These are phyloP conservation scores for Lecanosticta acicola DNA, from an alignment of 2,329 filamentous ascomycete species.

Conservation along the genomic window DNA sequence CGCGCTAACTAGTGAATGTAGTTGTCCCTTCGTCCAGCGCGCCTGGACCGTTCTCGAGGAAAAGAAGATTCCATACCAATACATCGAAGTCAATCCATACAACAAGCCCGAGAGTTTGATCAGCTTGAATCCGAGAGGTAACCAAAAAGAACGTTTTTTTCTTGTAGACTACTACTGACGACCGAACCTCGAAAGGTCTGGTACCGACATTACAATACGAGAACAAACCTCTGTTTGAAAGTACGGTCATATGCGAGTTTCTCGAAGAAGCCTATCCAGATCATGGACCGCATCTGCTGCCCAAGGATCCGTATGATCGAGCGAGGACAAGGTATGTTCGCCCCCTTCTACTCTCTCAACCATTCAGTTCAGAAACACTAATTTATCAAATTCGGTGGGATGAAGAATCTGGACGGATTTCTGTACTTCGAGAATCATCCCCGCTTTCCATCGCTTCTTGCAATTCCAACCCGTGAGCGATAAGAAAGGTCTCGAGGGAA, in stretches of 20 bases:
- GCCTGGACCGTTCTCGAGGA: slow-evolving; percentile 68
- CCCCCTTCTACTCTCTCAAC: too few species aligned
- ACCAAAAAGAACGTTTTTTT: too few species aligned
- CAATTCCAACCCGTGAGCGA: slow-evolving; percentile 43
- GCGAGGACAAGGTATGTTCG: slow-evolving; percentile 51
- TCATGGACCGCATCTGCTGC: slow-evolving; percentile 50
- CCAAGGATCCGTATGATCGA: slow-evolving; percentile 56
- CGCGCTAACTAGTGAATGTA: too few species aligned
- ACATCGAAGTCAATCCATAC: slow-evolving; percentile 70
- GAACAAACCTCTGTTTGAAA: slow-evolving; percentile 64
- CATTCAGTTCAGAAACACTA: too few species aligned
- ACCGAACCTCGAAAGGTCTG: too few species aligned
- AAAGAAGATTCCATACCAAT: slow-evolving; percentile 65
- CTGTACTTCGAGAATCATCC: slow-evolving; percentile 60
- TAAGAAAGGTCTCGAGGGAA: slow-evolving; percentile 41
- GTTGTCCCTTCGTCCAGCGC: slow-evolving; percentile 61
- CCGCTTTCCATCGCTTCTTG: slow-evolving; percentile 60
- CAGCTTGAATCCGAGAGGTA: slow-evolving; percentile 67
- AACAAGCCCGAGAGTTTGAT: slow-evolving; percentile 63
- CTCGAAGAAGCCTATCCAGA: slow-evolving; percentile 64
- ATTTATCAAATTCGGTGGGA: not conserved
- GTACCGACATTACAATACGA: slow-evolving; percentile 61
- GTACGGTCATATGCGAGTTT: slow-evolving; percentile 67
- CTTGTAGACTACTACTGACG: too few species aligned
- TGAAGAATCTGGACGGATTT: slow-evolving; percentile 65